A percentile compares a stretch with the other conserved stretches of the same genome.
Conservation (phyloP, 148 eudicot species). For the Gaultheria prostrata region DNA sequence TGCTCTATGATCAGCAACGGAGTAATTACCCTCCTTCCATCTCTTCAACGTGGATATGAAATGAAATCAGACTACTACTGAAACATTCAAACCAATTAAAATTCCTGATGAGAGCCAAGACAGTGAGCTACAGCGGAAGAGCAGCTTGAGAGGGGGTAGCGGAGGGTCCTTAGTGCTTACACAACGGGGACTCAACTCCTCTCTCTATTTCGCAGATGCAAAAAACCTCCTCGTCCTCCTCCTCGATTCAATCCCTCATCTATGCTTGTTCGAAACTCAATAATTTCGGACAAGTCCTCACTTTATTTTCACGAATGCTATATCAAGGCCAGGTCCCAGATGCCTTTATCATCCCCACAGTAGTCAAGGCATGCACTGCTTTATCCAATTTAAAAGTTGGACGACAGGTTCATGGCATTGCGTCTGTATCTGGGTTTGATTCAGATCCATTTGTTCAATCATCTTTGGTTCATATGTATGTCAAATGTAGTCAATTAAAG, state of each 20-base stretch:
- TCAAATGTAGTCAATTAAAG: constrained; percentile 41
- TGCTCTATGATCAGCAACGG: no score
- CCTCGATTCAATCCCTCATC: constrained; percentile 44
- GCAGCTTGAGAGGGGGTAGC: not conserved
- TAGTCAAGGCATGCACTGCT: constrained; percentile 65
- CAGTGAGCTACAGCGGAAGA: no score
- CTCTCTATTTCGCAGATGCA: constrained; percentile 53
- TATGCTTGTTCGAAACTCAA: constrained; percentile 48
- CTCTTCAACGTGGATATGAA: no score
- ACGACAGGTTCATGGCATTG: constrained; percentile 58
- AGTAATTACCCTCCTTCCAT: no score
- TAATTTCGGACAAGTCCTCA: constrained; percentile 30
- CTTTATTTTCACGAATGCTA: constrained; percentile 44
- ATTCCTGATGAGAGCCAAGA: no score
- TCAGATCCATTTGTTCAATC: constrained; percentile 60
- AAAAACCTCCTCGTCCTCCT: constrained; percentile 14
- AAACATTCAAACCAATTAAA: no score
- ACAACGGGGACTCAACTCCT: constrained; percentile 42
- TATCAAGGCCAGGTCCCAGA: constrained; percentile 44
- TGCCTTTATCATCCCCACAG: constrained; percentile 49
- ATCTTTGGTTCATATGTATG: constrained; percentile 74
- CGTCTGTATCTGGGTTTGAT: constrained; percentile 37
- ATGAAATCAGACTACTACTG: no score
- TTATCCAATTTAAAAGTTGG: constrained; percentile 37
- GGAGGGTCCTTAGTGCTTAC: no score